These are phyloP conservation scores for Nicotiana paniculata DNA, from an alignment of 257 asterid species.

Conservation along the genomic window DNA sequence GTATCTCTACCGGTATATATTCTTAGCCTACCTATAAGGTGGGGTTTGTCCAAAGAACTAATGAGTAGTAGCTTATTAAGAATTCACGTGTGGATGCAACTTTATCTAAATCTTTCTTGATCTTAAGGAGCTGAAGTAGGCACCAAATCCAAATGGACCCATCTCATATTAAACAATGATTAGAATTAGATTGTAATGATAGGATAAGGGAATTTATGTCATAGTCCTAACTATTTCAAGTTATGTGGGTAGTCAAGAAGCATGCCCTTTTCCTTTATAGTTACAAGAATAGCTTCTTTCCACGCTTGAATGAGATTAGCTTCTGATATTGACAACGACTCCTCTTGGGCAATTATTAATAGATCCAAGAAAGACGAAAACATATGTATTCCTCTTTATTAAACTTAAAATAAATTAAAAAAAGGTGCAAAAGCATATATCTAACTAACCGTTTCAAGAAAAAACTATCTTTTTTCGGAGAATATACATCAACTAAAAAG, in stretches of 20 bases:
- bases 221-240: not conserved
- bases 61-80: not conserved
- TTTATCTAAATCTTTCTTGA: conserved; percentile 10
- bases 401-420: not conserved
- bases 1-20: not conserved
- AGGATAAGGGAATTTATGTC: conserved; percentile 21
- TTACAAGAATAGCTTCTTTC: not conserved
- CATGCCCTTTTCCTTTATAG: not conserved
- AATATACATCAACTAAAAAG: not conserved
- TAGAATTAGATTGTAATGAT: not conserved
- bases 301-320: not conserved
- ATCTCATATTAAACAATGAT: not conserved
- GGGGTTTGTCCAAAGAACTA: not conserved
- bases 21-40: not conserved
- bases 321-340: not conserved
- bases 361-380: not conserved
- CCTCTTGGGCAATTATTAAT: not conserved
- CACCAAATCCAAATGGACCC: conserved; percentile 35
- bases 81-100: not conserved
- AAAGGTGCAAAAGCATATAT: not conserved
- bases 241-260: not conserved
- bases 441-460: not conserved
- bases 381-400: not conserved
- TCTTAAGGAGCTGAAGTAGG: conserved; percentile 12
- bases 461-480: not conserved